Percentiles rank a stretch among this genome's conserved stretches.
These are phyloP conservation scores for Ascochyta lentis DNA, from an alignment of 2,329 filamentous ascomycete genomes.

Conservation along the genomic window DNA sequence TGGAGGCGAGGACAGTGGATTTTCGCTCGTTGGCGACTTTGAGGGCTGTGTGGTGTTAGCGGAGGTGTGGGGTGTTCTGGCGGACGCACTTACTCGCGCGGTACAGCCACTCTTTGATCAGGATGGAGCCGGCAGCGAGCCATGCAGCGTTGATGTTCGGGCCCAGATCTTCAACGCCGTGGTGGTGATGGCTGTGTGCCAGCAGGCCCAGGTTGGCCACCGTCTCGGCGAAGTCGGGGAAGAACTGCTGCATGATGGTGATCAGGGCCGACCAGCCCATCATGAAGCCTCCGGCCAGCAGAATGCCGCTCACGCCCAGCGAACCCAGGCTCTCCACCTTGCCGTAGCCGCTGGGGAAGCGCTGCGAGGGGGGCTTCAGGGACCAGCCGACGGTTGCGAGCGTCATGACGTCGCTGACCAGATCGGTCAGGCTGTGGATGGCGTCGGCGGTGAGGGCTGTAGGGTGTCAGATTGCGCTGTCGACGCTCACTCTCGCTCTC, in stretches of 20 bases:
- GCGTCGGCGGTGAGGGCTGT: constrained; percentile 85
- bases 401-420: constrained; percentile 93
- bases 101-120: constrained; percentile 97
- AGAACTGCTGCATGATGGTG: constrained; percentile 60
- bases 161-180: constrained; percentile 62
- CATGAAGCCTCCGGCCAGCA: constrained; percentile 86
- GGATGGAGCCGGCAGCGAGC: constrained; percentile 87
- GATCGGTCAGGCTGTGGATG: constrained; percentile 92
- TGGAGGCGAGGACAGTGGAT: constrained; percentile 93
- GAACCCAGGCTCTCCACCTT: constrained; percentile 98
- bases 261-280: constrained; percentile 77
- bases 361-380: constrained; percentile 79
- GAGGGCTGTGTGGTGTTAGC: constrained; percentile 69
- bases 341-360: constrained; percentile 90
- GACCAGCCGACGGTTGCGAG: constrained; percentile 95
- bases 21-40: constrained; percentile 94
- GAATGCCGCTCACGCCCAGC: constrained; percentile 87
- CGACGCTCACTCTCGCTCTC: background rate
- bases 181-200: constrained; percentile 69
- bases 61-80: too few relatives aligned
- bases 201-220: constrained; percentile 54
- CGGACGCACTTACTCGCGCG: constrained; percentile 73
- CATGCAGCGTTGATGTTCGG: constrained; percentile 95
- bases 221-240: constrained; percentile 53
- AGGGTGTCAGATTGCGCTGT: constrained; percentile 23